phyloP scores from a whole-genome alignment of 805 yeast species.

The Candida suzukii region DNA sequence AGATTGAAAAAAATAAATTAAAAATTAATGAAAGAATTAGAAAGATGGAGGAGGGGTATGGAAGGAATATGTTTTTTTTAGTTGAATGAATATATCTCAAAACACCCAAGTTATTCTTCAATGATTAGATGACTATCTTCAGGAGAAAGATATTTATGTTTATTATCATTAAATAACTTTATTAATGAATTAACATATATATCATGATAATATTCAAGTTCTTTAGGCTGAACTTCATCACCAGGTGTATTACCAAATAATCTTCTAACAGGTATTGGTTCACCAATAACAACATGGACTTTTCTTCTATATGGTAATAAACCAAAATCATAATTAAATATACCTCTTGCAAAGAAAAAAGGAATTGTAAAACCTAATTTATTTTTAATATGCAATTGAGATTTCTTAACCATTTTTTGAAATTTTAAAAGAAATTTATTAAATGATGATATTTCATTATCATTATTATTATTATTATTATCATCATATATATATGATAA shows the following conservation, averaged over 20 bases:
- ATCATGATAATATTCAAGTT: constrained; percentile 64
- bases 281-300: constrained; percentile 69
- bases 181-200: constrained; percentile 59
- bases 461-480: too few species aligned
- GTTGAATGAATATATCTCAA: too few species aligned
- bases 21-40: too few species aligned
- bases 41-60: too few species aligned
- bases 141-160: constrained; percentile 36
- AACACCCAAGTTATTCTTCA: background rate
- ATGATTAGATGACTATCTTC: background rate
- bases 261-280: constrained; percentile 39
- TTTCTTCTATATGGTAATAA: constrained; percentile 79
- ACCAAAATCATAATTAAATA: constrained; percentile 90
- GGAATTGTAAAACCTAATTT: constrained; percentile 82
- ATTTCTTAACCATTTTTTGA: background rate
- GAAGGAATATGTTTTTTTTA: too few species aligned
- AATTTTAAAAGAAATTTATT: background rate
- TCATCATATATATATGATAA: too few species aligned
- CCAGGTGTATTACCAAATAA: constrained; percentile 6
- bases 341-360: constrained; percentile 84
- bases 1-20: too few species aligned
- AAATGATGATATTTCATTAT: too few species aligned
- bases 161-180: constrained; percentile 61
- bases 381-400: constrained; percentile 65
- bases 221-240: constrained; percentile 27